Percentiles rank a stretch among this genome's conserved stretches.
Conservation (phyloP, 495 filamentous ascomycete species). For the Aspergillus ellipticus region DNA sequence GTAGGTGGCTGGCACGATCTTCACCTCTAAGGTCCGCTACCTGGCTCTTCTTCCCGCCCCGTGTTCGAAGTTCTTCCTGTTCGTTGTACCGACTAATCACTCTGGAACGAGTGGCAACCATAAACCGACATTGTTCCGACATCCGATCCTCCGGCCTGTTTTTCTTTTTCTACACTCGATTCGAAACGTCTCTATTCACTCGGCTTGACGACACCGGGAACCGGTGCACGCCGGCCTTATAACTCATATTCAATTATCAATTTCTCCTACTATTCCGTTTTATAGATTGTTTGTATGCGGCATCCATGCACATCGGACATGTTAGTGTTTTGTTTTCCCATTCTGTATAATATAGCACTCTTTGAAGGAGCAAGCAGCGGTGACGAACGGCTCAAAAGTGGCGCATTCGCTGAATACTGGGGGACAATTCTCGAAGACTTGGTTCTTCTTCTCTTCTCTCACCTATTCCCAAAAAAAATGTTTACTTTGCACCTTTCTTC, state of each 20-base stretch:
- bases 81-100: constrained; percentile 9
- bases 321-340: constrained; percentile 15
- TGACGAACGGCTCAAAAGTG: constrained; percentile 22
- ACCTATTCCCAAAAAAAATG: neutral
- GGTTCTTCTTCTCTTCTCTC: neutral
- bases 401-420: constrained; percentile 11
- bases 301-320: constrained; percentile 5
- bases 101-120: constrained; percentile 3
- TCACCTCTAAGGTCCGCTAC: constrained; percentile 36
- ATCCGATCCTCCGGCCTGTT: constrained; percentile 11
- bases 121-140: constrained; percentile 4
- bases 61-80: constrained; percentile 6
- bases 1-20: constrained; percentile 82
- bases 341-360: constrained; percentile 24
- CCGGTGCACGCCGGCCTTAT: constrained; percentile 5
- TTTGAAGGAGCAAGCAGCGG: constrained; percentile 14
- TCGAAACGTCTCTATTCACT: neutral
- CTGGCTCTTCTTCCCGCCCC: neutral
- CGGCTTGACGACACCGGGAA: neutral
- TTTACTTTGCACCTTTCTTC: constrained; percentile 8
- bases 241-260: constrained; percentile 6
- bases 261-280: constrained; percentile 5
- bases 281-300: constrained; percentile 16
- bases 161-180: constrained; percentile 12
- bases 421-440: constrained; percentile 4